Percentiles rank a stretch among this genome's conserved stretches.
phyloP scores from a whole-genome alignment of 2,329 filamentous ascomycete genomes.

The Cladorrhinum sp. region DNA sequence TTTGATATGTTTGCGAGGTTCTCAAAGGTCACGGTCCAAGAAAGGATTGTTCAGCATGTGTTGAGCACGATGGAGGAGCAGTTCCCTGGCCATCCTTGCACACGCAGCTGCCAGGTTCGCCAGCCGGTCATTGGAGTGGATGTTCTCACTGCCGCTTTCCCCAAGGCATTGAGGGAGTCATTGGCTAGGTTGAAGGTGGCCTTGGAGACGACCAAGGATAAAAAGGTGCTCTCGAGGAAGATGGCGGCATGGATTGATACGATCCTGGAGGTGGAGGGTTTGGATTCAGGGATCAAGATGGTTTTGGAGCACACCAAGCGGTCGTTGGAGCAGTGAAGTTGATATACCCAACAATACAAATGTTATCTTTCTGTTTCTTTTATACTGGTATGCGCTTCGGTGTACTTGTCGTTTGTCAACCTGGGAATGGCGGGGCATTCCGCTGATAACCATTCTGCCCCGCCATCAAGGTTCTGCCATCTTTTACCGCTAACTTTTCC shows the following conservation, averaged over 20 bases:
- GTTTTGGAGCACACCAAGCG: slow-evolving; percentile 53
- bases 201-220: slow-evolving; percentile 45
- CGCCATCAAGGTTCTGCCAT: slow-evolving; percentile 27
- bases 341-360: slow-evolving; percentile 24
- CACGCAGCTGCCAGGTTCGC: slow-evolving; percentile 68
- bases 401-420: not conserved
- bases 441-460: not conserved
- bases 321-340: slow-evolving; percentile 32
- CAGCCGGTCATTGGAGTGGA: slow-evolving; percentile 66
- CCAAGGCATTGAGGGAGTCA: slow-evolving; percentile 63
- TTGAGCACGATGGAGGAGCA: slow-evolving; percentile 59
- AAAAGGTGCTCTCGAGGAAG: slow-evolving; percentile 45
- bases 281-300: slow-evolving; percentile 55
- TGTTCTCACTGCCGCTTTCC: slow-evolving; percentile 65
- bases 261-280: slow-evolving; percentile 45
- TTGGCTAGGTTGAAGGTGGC: slow-evolving; percentile 59
- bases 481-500: slow-evolving; percentile 30
- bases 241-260: slow-evolving; percentile 52
- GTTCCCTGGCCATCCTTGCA: slow-evolving; percentile 59
- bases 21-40: slow-evolving; percentile 59
- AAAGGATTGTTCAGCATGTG: slow-evolving; percentile 70
- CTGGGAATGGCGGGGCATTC: not conserved
- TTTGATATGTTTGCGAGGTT: slow-evolving; percentile 78
- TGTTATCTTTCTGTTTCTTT: not conserved
- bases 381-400: not conserved